Conservation (phyloP, 441 rosid species). For the Isatis lusitanica region DNA sequence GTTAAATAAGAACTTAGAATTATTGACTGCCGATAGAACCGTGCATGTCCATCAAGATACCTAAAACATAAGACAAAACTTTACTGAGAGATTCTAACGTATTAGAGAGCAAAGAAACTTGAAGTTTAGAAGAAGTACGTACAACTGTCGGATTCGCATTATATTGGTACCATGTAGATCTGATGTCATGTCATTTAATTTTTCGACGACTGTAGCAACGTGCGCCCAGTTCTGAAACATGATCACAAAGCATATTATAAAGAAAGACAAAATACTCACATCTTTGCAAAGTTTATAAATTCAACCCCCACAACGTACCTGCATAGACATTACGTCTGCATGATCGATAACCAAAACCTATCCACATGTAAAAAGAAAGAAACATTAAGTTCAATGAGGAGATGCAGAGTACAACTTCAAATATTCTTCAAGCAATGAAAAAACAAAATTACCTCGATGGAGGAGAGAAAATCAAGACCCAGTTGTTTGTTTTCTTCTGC, state of each 20-base stretch:
- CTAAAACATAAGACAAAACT: constrained; percentile 41
- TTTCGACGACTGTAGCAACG: constrained; percentile 56
- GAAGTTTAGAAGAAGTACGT: constrained; percentile 22
- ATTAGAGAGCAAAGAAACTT: neutral
- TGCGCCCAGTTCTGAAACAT: constrained; percentile 79
- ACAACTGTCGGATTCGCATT: constrained; percentile 89
- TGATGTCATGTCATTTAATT: constrained; percentile 65
- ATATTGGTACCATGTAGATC: constrained; percentile 82
- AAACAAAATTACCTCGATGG: constrained; percentile 70
- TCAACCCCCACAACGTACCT: constrained; percentile 50
- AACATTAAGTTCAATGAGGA: neutral
- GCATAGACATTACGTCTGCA: constrained; percentile 88
- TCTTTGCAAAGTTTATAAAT: neutral
- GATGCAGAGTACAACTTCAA: neutral
- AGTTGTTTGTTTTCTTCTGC: constrained; percentile 58
- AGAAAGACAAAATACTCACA: neutral
- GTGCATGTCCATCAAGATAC: constrained; percentile 79
- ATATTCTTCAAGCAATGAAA: constrained; percentile 18
- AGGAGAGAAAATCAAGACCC: constrained; percentile 83
- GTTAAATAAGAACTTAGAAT: constrained; percentile 67
- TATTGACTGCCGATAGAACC: constrained; percentile 82
- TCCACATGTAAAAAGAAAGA: constrained; percentile 12
- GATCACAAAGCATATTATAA: neutral
- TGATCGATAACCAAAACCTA: constrained; percentile 92
- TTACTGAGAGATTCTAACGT: neutral